A percentile compares a stretch with the other conserved stretches of the same genome.
Evolutionary conservation across 148 eudicot species (phyloP).

Genomic region (Spergularia marina): DNA sequence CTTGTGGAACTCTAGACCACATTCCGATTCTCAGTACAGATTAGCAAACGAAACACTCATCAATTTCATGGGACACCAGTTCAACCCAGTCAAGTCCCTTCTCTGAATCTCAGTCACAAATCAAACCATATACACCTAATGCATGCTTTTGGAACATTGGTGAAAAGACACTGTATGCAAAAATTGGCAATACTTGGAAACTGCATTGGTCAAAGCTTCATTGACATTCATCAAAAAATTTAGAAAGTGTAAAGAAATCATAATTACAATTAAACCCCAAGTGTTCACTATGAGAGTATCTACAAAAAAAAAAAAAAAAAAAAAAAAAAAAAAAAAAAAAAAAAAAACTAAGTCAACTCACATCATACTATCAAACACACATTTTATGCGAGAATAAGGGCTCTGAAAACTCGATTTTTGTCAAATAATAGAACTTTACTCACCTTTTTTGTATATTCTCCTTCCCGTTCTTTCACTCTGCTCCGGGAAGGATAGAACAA

Average conservation of each 20-base stretch:
- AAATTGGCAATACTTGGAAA: too few relatives aligned
- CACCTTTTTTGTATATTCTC: conserved; percentile 10
- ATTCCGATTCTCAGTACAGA: too few relatives aligned
- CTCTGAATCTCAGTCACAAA: too few relatives aligned
- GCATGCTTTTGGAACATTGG: too few relatives aligned
- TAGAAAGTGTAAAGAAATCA: background rate
- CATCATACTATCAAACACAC: conserved; percentile 9
- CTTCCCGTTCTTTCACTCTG: background rate
- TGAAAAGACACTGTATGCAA: too few relatives aligned
- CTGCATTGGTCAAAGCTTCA: too few relatives aligned
- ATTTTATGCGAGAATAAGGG: background rate
- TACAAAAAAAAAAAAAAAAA: background rate
- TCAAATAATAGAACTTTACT: background rate
- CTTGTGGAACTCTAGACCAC: too few relatives aligned
- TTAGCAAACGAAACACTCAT: too few relatives aligned
- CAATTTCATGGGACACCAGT: too few relatives aligned
- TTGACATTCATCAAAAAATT: background rate
- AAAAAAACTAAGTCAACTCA: background rate
- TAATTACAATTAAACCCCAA: background rate
- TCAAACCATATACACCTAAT: too few relatives aligned
- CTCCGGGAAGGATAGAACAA: conserved; percentile 1
- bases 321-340: background rate
- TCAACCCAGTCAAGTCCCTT: too few relatives aligned
- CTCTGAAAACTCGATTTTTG: background rate
- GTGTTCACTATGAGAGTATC: background rate